Base-by-base conservation (phyloP, 306 rosid species). In the Medicago truncatula region DNA sequence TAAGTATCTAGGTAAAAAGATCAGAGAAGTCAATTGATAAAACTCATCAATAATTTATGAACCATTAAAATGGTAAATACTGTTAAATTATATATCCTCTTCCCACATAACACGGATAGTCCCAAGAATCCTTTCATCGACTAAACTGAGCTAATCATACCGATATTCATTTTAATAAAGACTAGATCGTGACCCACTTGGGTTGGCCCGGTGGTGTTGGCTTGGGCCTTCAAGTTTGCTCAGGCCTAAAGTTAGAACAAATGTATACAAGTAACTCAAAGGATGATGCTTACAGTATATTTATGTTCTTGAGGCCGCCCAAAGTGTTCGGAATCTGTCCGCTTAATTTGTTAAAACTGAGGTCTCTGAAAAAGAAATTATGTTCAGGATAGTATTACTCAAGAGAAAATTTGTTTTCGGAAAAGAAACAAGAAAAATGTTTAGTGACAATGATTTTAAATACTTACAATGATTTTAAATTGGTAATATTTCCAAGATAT, bases 381-480 rank as follows among this genome's bases (percentile, higher is more conserved):
- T 49, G 38, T 21, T 40, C 66, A 72, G 4, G 47, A 50, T 13
- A 39, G 8, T 59, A 57, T 53, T 14, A 36, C 39, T 9, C 8
- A 13, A 63, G 70, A 63, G 28, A 53, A 44, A 47, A 63, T 71
- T 17, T 20, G 34, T 58, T 17, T 9, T 18, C 50, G 18, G 36
- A 76, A 82, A 21, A 34, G 25, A 14, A 66, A 28, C 69, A 25
- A 65, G 59, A 18, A 68, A 72, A 72, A 77, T 11, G 43, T 73
- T 56, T 50, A 60, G 62, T 65, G 28, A 52, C 14, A n/a, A n/a
- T n/a, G n/a, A n/a, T 31, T 61, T 18, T 28, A 13, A 71, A 70
- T 13, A 59, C 96, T 83, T 52, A 88, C 97, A 92, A 76, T 61
- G 77, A 71, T 81, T 58, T 76, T 76, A 92, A 79, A 2, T 5